Evolutionary conservation across 2,329 filamentous ascomycete genomes (phyloP), one percentile per base, ranked within the genome.

Genomic region (Bipolaris sorokiniana): DNA sequence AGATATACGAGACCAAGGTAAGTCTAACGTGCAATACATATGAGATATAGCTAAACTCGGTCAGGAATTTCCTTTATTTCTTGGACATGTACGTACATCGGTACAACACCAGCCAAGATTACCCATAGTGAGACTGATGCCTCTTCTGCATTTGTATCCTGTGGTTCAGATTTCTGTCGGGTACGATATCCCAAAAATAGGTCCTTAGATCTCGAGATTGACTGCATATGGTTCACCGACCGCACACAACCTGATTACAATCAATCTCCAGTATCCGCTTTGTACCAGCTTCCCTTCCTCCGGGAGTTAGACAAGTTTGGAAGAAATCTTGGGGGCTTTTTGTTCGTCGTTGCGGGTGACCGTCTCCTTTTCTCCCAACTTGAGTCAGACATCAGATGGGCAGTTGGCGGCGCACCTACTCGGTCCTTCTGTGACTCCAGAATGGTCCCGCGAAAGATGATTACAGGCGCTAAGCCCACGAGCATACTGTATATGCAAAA

Each of bases 311-410:
- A 76, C 18, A 73, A 76, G 34, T 63, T 72, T 22, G 71, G 77
- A 13, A 69, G 79, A 47, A 70, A 77, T 13, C 66, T 81, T 10
- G 71, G 73, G 13, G 78, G 78, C 1, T 78, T 80, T 36, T 67
- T 84, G 9, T 78, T 83, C 41, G 81, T 79, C 37, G 78, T 83
- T 46, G 77, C 79, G 16, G 79, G 80, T 23, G 76, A 77, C 10
- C 75, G 80, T 23, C 74, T 84, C 56, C 72, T 83, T 11, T 78
- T 81, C 48, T 80, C 81, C 23, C 79, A 78, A 37, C 61, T 85
- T 31, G 79, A 81, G 47, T 71, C 71, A 37, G 73, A 77, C 33
- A 63, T 73, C 15, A 58, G 50, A 54, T 62, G 61, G 54, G 44
- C 56, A 20, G 47, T 37, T 15, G 49, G 61, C 13, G 55, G 54